phyloP scores from a whole-genome alignment of 2,329 filamentous ascomycete genomes.

The Magnaporthiopsis incrustans region DNA sequence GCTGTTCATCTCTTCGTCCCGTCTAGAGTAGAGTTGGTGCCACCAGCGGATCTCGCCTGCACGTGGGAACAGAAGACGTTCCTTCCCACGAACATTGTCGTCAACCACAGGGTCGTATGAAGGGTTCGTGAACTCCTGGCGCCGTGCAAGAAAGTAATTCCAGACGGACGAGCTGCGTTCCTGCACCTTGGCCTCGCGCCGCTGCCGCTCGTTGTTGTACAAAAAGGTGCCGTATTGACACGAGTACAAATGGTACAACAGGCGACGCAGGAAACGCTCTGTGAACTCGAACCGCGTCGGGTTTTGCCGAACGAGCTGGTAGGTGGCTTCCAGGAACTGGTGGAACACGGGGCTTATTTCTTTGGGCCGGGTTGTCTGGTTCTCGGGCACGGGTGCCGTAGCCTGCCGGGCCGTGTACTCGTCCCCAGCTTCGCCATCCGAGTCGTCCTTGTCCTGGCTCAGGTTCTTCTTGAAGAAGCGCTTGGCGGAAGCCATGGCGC shows the following conservation, averaged over 20 bases:
- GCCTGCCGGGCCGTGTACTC: constrained; percentile 22
- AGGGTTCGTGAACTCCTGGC: constrained; percentile 73
- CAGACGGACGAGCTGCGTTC: constrained; percentile 81
- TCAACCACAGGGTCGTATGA: constrained; percentile 69
- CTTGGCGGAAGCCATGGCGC: constrained; percentile 73
- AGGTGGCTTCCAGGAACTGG: constrained; percentile 90
- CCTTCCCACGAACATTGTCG: constrained; percentile 69
- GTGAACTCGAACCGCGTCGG: constrained; percentile 93
- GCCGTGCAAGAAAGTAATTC: constrained; percentile 86
- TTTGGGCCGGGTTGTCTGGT: constrained; percentile 69
- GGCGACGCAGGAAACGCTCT: constrained; percentile 79
- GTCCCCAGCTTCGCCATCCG: constrained; percentile 45
- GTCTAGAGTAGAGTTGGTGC: constrained; percentile 77
- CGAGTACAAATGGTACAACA: constrained; percentile 90
- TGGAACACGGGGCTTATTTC: constrained; percentile 96
- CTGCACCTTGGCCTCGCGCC: constrained; percentile 58
- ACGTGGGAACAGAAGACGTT: constrained; percentile 75
- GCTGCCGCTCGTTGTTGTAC: constrained; percentile 89
- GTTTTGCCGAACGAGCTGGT: constrained; percentile 79
- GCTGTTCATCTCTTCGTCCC: constrained; percentile 89
- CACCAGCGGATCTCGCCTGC: constrained; percentile 84
- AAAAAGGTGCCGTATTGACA: constrained; percentile 97
- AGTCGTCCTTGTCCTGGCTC: constrained; percentile 50
- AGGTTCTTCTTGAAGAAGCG: constrained; percentile 82
- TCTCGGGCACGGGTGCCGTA: constrained; percentile 30